Evolutionary conservation across 306 rosid species (phyloP), one percentile per base, ranked within the genome.

Genomic region (Sesbania bispinosa): DNA sequence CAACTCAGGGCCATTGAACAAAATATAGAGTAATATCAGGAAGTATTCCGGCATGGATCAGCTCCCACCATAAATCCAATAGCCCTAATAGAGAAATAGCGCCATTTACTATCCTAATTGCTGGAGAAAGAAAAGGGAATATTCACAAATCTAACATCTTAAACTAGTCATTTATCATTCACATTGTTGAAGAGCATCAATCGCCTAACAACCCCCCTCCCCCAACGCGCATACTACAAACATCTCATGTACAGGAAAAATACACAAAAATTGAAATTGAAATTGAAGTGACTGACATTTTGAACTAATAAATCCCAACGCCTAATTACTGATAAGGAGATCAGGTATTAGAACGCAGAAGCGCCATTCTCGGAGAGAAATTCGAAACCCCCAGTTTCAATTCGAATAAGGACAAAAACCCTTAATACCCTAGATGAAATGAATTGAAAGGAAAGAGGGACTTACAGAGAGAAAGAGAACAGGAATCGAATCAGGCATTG

Each of bases 401-500:
- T n/a, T n/a, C n/a, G n/a, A n/a, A n/a, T n/a, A n/a, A n/a, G n/a
- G n/a, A n/a, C n/a, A n/a, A n/a, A n/a, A n/a, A n/a, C n/a, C n/a
- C n/a, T n/a, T n/a, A n/a, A n/a, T n/a, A 64, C 43, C 64, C 55
- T 68, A 36, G 75, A 76, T 42, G 55, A 18, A n/a, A 48, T 21
- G 51, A n/a, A 13, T n/a, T 1, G n/a, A 46, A 13, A 52, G 1
- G 1, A 18, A 1, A 23, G n/a, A 19, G 18, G 3, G 71, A 38
- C 85, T 75, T 53, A 52, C 42, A 45, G 19, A 15, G 73, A 59
- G 45, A n/a, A n/a, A n/a, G 18, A 7, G 5, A 7, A 36, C 1
- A 1, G 2, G 59, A 71, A 20, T 2, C n/a, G n/a, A n/a, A 6
- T 79, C 77, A 93, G 50, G 86, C 82, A 64, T 86, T 87, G 60